These are phyloP conservation scores for Phytopythium mirpurense DNA, from an alignment of 352 stramenopile genomes.

Conservation along the genomic window DNA sequence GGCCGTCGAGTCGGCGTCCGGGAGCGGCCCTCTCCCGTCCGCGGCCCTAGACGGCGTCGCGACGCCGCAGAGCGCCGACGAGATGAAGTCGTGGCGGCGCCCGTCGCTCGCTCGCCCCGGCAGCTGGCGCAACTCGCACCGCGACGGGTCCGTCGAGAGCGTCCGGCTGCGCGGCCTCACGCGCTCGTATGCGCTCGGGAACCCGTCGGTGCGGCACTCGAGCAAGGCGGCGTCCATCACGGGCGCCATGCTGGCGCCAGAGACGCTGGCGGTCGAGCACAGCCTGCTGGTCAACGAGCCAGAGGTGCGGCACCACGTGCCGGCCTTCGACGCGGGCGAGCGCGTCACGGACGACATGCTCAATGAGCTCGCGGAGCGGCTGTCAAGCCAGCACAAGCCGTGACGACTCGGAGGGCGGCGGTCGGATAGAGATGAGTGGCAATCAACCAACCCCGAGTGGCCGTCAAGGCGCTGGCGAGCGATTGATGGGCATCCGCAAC, in stretches of 20 bases:
- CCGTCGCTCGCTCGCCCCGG: constrained; percentile 24
- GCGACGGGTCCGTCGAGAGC: constrained; percentile 30
- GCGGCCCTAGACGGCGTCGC: constrained; percentile 12
- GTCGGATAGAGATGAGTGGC: too few species aligned
- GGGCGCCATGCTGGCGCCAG: constrained; percentile 12
- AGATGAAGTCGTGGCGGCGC: constrained; percentile 31
- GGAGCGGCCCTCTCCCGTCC: neutral
- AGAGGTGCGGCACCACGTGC: neutral
- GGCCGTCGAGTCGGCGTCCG: neutral
- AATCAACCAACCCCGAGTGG: too few species aligned
- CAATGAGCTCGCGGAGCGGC: constrained; percentile 4
- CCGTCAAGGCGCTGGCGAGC: too few species aligned
- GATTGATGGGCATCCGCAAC: too few species aligned
- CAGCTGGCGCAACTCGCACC: constrained; percentile 48
- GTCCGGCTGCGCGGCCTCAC: constrained; percentile 28
- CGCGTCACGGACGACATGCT: constrained; percentile 7
- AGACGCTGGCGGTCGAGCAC: constrained; percentile 17
- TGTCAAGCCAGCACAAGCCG: neutral
- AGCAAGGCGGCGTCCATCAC: constrained; percentile 25
- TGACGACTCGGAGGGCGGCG: neutral
- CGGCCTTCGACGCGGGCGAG: neutral
- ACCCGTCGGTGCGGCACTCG: constrained; percentile 16
- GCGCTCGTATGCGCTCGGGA: constrained; percentile 7
- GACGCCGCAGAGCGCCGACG: constrained; percentile 19
- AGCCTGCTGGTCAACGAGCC: constrained; percentile 24